These are phyloP conservation scores for Garcia nutans DNA, from an alignment of 345 rosid species.

Conservation along the genomic window DNA sequence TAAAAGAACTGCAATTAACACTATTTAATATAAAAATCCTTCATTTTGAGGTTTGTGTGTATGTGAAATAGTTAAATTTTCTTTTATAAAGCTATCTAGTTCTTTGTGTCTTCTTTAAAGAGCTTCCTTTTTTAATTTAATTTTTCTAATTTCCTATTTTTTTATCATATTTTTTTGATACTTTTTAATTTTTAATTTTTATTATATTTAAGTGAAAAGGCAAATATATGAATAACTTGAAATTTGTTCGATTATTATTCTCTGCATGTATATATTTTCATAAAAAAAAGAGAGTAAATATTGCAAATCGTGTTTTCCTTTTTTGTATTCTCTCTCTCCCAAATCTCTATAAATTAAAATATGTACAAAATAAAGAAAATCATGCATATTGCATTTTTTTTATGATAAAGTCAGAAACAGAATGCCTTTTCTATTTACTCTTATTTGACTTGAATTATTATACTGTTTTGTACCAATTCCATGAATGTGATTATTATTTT, in stretches of 20 bases:
- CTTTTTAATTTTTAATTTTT: background rate
- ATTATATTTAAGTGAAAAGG: background rate
- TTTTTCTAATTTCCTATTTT: no score
- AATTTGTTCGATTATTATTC: no score
- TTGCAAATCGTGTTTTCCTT: no score
- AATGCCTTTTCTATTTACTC: background rate
- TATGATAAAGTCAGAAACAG: background rate
- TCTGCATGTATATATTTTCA: no score
- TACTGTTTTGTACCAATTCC: background rate
- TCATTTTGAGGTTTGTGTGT: background rate
- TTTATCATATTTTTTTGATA: no score
- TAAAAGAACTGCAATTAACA: no score
- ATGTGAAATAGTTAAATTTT: background rate
- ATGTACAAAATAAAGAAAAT: background rate
- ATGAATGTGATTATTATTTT: no score
- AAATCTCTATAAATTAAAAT: background rate
- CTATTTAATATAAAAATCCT: no score
- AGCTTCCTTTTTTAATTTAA: background rate
- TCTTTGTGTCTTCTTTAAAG: constrained; percentile 14
- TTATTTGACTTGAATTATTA: background rate
- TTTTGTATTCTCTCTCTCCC: no score
- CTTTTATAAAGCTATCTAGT: constrained; percentile 1
- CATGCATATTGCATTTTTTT: background rate
- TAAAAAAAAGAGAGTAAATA: no score
- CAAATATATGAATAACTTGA: no score